These are phyloP conservation scores for Mucor piriformis DNA, from an alignment of 371 early-diverging fungal genomes.

Conservation along the genomic window DNA sequence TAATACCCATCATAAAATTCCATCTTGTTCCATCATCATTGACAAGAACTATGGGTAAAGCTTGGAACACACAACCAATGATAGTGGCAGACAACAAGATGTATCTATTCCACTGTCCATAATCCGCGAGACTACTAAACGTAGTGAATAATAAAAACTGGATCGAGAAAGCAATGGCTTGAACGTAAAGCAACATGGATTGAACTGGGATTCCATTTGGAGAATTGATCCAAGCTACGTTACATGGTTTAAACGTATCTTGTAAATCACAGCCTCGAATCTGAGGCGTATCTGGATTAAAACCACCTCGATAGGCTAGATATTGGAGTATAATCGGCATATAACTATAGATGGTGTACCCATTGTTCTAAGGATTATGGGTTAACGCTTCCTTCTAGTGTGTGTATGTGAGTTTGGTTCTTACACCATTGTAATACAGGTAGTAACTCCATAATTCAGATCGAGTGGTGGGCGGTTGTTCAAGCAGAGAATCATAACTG, in stretches of 20 bases:
- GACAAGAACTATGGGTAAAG: slow-evolving; percentile 38
- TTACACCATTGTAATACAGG: slow-evolving; percentile 55
- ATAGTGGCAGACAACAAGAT: slow-evolving; percentile 44
- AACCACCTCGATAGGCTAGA: slow-evolving; percentile 42
- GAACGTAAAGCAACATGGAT: slow-evolving; percentile 51
- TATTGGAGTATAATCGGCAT: slow-evolving; percentile 50
- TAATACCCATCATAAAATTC: slow-evolving; percentile 50
- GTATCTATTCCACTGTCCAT: slow-evolving; percentile 48
- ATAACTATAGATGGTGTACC: slow-evolving; percentile 47
- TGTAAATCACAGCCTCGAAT: slow-evolving; percentile 33
- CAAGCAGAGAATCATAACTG: neutral
- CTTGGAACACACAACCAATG: slow-evolving; percentile 44
- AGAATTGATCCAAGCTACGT: slow-evolving; percentile 32
- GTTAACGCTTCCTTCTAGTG: neutral
- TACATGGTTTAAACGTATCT: slow-evolving; percentile 34
- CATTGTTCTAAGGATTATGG: slow-evolving; percentile 39
- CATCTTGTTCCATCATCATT: slow-evolving; percentile 49
- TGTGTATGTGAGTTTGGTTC: neutral
- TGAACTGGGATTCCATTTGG: slow-evolving; percentile 39
- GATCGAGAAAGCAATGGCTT: slow-evolving; percentile 50
- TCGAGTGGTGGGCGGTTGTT: slow-evolving; percentile 43
- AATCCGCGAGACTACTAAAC: slow-evolving; percentile 51
- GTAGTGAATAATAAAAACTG: slow-evolving; percentile 50
- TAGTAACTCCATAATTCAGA: slow-evolving; percentile 54
- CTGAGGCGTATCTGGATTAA: slow-evolving; percentile 29